These are phyloP conservation scores for Candida peoriensis DNA, from an alignment of 805 yeast species.

Conservation along the genomic window DNA sequence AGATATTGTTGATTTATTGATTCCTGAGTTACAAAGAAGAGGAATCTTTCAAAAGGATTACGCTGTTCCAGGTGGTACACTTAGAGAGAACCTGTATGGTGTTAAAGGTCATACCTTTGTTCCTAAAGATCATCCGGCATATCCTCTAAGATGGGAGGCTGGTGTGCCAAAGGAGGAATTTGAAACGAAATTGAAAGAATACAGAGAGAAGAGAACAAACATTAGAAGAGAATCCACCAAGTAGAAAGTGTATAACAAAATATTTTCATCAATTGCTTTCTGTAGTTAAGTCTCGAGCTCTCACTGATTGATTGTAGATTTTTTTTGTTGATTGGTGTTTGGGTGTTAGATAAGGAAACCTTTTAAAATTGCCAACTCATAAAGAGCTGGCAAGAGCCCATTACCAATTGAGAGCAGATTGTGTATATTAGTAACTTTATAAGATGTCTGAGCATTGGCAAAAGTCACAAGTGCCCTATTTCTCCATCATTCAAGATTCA, in stretches of 20 bases:
- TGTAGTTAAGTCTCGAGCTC: too few species aligned
- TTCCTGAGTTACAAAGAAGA: constrained; percentile 33
- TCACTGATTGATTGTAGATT: too few species aligned
- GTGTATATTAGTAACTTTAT: too few species aligned
- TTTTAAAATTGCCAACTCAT: too few species aligned
- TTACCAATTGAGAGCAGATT: too few species aligned
- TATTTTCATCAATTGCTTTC: too few species aligned
- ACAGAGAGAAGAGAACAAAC: neutral
- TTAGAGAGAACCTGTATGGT: constrained; percentile 34
- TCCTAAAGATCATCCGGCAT: constrained; percentile 17
- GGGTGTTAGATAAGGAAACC: too few species aligned
- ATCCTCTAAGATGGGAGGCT: constrained; percentile 17
- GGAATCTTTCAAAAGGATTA: constrained; percentile 34
- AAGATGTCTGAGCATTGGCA: constrained; percentile 17
- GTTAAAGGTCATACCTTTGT: constrained; percentile 9
- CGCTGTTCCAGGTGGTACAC: constrained; percentile 27
- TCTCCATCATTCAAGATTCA: constrained; percentile 17
- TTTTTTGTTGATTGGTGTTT: too few species aligned
- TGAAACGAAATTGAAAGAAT: constrained; percentile 11
- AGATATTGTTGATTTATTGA: constrained; percentile 32
- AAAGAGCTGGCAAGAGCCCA: too few species aligned
- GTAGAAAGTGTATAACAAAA: too few species aligned
- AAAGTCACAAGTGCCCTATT: constrained; percentile 20
- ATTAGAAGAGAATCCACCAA: neutral
- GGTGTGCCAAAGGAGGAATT: constrained; percentile 23